phyloP scores from a whole-genome alignment of 2,329 filamentous ascomycete genomes.

The Fusarium gaditjirri region DNA sequence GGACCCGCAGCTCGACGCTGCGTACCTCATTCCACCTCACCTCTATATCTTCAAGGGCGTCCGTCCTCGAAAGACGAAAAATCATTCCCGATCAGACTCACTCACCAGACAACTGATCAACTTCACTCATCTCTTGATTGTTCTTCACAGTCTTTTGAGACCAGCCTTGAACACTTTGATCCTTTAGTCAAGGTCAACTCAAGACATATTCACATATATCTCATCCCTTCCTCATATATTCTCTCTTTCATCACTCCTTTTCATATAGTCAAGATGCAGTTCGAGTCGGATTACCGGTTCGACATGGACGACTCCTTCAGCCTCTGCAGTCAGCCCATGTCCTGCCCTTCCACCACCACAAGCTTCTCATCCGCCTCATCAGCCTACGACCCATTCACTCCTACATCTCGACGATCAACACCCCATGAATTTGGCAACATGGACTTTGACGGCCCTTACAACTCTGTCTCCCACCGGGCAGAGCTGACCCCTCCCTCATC shows the following conservation, averaged over 20 bases:
- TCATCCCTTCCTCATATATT: slow-evolving; percentile 1
- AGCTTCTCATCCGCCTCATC: slow-evolving; percentile 56
- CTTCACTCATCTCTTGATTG: slow-evolving; percentile 30
- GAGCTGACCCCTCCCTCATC: slow-evolving; percentile 52
- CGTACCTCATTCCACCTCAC: slow-evolving; percentile 51
- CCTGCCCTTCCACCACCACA: slow-evolving; percentile 49
- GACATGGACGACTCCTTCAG: slow-evolving; percentile 55
- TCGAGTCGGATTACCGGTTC: slow-evolving; percentile 53
- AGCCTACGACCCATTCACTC: slow-evolving; percentile 57
- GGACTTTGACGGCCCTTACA: slow-evolving; percentile 52
- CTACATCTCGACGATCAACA: slow-evolving; percentile 57
- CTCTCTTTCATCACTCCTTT: slow-evolving; percentile 17
- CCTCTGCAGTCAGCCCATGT: slow-evolving; percentile 51
- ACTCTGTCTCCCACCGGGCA: slow-evolving; percentile 40
- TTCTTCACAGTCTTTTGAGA: slow-evolving; percentile 29
- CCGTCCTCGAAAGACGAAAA: slow-evolving; percentile 48
- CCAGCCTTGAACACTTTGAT: slow-evolving; percentile 23
- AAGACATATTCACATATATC: slow-evolving; percentile 26
- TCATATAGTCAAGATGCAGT: slow-evolving; percentile 49
- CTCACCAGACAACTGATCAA: slow-evolving; percentile 30
- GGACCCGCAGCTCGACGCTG: slow-evolving; percentile 45
- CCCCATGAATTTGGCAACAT: slow-evolving; percentile 52
- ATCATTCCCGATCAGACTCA: slow-evolving; percentile 51
- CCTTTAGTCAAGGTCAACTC: slow-evolving; percentile 31
- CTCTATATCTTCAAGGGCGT: slow-evolving; percentile 56